A percentile compares a stretch with the other conserved stretches of the same genome.
Evolutionary conservation across 371 early-diverging fungal species (phyloP).

Genomic region (Batkoa obscura): DNA sequence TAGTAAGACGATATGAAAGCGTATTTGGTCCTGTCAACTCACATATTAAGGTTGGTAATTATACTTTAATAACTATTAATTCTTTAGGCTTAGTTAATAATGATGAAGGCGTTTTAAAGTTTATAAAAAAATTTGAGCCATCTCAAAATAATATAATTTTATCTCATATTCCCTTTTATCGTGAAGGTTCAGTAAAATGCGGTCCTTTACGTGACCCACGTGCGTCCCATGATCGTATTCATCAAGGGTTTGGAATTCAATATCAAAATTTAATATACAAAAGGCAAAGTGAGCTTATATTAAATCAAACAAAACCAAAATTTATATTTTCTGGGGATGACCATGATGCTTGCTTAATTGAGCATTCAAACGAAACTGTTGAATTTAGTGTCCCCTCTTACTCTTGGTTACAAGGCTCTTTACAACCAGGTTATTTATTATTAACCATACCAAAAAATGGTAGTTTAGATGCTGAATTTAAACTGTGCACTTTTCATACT

Average conservation of each 20-base stretch:
- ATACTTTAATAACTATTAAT: conserved; percentile 48
- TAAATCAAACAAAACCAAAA: conserved; percentile 36
- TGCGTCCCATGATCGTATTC: conserved; percentile 13
- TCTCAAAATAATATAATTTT: conserved; percentile 25
- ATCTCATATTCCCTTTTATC: conserved; percentile 62
- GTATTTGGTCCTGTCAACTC: conserved; percentile 51
- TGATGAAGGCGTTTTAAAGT: not conserved
- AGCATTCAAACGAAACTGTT: conserved; percentile 13
- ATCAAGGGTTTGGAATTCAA: conserved; percentile 46
- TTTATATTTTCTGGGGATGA: conserved; percentile 83
- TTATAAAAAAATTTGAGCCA: not conserved
- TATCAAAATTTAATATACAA: conserved; percentile 61
- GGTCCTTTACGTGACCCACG: conserved; percentile 36
- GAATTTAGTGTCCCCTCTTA: not conserved
- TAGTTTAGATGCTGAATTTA: not conserved
- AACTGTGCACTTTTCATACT: not conserved
- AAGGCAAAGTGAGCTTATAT: conserved; percentile 26
- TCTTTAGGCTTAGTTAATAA: conserved; percentile 18
- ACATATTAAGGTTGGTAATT: conserved; percentile 27
- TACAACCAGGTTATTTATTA: not conserved
- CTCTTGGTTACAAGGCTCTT: not conserved
- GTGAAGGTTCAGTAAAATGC: conserved; percentile 35
- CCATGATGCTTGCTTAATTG: conserved; percentile 65
- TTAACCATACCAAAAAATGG: not conserved
- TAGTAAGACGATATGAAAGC: conserved; percentile 28